phyloP scores from a whole-genome alignment of 169 alveolate species.

The Plasmodium vinckei region DNA sequence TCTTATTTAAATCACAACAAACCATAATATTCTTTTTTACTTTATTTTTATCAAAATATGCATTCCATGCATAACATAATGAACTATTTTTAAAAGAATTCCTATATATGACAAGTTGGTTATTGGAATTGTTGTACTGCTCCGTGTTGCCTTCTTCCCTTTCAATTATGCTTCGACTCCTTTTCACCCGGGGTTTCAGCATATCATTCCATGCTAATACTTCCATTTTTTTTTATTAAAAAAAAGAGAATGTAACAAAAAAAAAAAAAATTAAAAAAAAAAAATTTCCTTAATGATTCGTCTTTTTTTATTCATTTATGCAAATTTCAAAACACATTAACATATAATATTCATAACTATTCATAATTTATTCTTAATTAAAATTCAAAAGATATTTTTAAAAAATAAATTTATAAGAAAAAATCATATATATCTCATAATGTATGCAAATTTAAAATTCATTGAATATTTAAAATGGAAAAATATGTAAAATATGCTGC shows the following conservation, averaged over 20 bases:
- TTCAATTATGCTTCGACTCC: conserved; percentile 64
- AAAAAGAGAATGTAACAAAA: background rate
- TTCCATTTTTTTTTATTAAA: conserved; percentile 45
- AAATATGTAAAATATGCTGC: too few relatives aligned
- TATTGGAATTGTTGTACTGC: conserved; percentile 8
- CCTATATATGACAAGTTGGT: conserved; percentile 51
- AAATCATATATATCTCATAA: too few relatives aligned
- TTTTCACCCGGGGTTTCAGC: conserved; percentile 48
- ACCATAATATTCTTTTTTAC: conserved; percentile 72
- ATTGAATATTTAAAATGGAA: too few relatives aligned
- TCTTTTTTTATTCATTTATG: too few relatives aligned
- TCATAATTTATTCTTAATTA: too few relatives aligned
- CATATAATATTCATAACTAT: too few relatives aligned
- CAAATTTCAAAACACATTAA: too few relatives aligned
- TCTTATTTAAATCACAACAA: conserved; percentile 71
- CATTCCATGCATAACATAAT: conserved; percentile 76
- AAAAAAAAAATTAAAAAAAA: too few relatives aligned
- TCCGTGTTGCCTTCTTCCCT: conserved; percentile 51
- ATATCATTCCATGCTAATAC: conserved; percentile 29
- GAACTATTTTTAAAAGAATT: conserved; percentile 53
- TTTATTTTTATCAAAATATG: conserved; percentile 74
- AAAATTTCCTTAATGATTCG: too few relatives aligned
- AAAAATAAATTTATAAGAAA: too few relatives aligned
- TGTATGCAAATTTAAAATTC: too few relatives aligned
- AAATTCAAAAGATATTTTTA: too few relatives aligned